Percentiles rank a stretch among this genome's conserved stretches.
Conservation (phyloP, 306 rosid species). For the Biancaea sappan region DNA sequence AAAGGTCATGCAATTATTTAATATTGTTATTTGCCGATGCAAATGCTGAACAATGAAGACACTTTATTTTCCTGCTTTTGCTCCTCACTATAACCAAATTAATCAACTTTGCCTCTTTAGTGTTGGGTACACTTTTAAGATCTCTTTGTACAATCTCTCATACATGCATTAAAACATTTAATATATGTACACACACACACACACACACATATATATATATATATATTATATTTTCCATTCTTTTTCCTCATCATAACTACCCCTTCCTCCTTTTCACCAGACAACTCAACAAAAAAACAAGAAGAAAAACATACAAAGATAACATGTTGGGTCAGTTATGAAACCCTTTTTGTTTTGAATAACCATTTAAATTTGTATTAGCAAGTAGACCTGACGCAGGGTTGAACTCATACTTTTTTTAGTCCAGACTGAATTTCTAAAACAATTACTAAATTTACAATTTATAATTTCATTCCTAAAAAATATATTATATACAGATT, state of each 20-base stretch:
- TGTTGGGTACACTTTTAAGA: neutral
- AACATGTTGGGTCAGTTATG: neutral
- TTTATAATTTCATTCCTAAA: too few species aligned
- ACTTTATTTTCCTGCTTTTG: conserved; percentile 36
- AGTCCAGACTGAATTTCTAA: neutral
- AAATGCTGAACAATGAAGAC: conserved; percentile 24
- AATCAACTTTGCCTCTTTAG: conserved; percentile 19
- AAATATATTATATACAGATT: neutral
- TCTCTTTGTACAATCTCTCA: conserved; percentile 8
- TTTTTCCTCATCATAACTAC: conserved; percentile 25
- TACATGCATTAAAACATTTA: too few species aligned
- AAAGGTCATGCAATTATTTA: neutral
- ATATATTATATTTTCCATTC: too few species aligned
- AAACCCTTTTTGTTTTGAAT: neutral
- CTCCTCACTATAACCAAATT: conserved; percentile 7
- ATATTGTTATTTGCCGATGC: neutral
- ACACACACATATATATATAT: too few species aligned
- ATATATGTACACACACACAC: too few species aligned
- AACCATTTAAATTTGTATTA: neutral
- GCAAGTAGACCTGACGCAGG: neutral
- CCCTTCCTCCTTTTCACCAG: neutral
- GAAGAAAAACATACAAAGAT: neutral
- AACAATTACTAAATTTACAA: too few species aligned
- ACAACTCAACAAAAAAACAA: neutral
- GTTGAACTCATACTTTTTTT: neutral